phyloP scores from a whole-genome alignment of 2,329 filamentous ascomycete genomes.

The Periconia digitata region DNA sequence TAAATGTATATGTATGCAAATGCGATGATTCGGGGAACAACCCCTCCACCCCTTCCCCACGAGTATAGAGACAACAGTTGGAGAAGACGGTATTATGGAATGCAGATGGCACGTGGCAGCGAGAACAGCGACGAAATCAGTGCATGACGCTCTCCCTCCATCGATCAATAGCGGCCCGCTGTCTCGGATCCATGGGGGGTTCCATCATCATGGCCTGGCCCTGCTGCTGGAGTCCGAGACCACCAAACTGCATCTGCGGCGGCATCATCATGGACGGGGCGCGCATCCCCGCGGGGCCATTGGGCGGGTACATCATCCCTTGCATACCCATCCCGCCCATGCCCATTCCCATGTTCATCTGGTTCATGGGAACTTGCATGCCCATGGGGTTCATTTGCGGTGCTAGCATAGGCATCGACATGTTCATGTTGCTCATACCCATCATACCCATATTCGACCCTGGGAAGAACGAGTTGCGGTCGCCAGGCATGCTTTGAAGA shows the following conservation, averaged over 20 bases:
- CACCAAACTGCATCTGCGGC: constrained; percentile 5
- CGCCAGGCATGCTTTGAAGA: constrained; percentile 15
- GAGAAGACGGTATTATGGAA: no score
- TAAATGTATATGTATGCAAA: no score
- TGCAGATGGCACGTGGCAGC: no score
- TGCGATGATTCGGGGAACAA: no score
- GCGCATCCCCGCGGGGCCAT: constrained; percentile 16
- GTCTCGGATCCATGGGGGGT: constrained; percentile 48
- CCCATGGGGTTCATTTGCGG: constrained; percentile 13
- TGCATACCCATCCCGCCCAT: constrained; percentile 13
- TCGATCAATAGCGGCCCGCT: constrained; percentile 60
- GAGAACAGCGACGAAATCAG: constrained; percentile 10
- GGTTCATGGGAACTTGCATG: constrained; percentile 1
- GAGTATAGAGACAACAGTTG: no score
- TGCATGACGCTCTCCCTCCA: constrained; percentile 54
- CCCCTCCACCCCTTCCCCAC: no score
- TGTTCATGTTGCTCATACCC: constrained; percentile 14
- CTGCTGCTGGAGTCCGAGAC: constrained; percentile 4
- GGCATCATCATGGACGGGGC: constrained; percentile 18
- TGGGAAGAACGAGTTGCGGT: constrained; percentile 17
- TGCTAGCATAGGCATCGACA: constrained; percentile 13
- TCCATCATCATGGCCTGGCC: constrained; percentile 21
- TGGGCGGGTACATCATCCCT: constrained; percentile 12
- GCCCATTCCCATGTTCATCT: constrained; percentile 6
- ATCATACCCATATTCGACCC: constrained; percentile 26